Evolutionary conservation across 495 filamentous ascomycete species (phyloP).

Genomic region (Alectoria sarmentosa): DNA sequence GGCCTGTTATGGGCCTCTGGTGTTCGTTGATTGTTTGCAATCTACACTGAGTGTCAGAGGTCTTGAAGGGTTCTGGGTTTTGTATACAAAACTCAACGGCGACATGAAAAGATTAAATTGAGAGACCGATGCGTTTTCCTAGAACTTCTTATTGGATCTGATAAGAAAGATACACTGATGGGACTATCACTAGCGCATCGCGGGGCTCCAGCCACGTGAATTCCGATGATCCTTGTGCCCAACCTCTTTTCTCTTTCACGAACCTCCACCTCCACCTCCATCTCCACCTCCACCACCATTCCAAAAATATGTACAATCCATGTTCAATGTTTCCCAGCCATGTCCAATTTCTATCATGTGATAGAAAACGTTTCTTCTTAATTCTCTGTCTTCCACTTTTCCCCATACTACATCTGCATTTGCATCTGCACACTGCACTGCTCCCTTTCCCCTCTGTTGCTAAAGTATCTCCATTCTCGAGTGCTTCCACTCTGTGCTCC

Average conservation of each 20-base stretch:
- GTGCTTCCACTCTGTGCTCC: neutral
- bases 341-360: conserved; percentile 5
- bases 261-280: conserved; percentile 3
- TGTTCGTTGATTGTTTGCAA: neutral
- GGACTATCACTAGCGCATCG: neutral
- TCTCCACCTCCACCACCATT: too few relatives aligned
- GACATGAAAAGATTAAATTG: too few relatives aligned
- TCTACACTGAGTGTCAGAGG: too few relatives aligned
- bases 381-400: neutral
- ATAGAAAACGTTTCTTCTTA: conserved; percentile 6
- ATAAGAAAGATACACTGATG: neutral
- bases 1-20: neutral
- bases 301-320: neutral
- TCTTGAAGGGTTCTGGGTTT: too few relatives aligned
- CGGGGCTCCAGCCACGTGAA: conserved; percentile 3
- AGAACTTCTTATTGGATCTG: neutral
- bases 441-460: neutral
- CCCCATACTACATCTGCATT: neutral
- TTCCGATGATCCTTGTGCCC: neutral
- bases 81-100: too few relatives aligned
- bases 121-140: too few relatives aligned
- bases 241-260: conserved; percentile 15
- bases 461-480: neutral
- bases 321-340: conserved; percentile 19
- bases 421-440: neutral